Base-by-base conservation (phyloP, 2,329 filamentous ascomycete genomes). In the Fusarium marasasianum region DNA sequence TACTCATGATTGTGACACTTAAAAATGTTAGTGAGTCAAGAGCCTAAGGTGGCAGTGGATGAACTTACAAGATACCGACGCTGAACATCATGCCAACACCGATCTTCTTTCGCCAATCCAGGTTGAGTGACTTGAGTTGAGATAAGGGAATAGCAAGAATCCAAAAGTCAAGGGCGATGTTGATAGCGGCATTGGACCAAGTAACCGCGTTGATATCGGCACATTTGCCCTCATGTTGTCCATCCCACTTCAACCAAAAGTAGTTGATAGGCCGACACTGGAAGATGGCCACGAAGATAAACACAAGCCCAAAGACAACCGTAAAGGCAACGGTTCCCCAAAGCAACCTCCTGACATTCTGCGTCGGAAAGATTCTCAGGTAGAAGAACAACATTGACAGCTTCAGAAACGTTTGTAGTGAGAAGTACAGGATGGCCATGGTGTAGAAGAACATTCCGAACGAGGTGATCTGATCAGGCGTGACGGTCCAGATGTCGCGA, bases 171-270 rank as follows among this genome's bases (percentile, higher is more conserved):
- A 88, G 80, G 1, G 79, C 79, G 48, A 91, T 89, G 66, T 86
- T 87, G 59, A 88, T 83, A n/a, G 77, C 83, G 0, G 88, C 88
- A 40, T 87, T 86, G 40, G 85, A 82, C 85, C 87, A 90, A 1
- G 81, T 84, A 6, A 89, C 81, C 3, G 81, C 80, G 66, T 87
- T 88, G 68, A 87, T 79, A 63, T 88, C 81, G 29, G 87, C 76
- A 69, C 90, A 91, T 3, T 69, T 79, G 1, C 89, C 89, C 0
- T 78, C 9, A 43, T 85, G 82, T 59, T 84, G 79, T 3, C 83
- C 83, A 51, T 88, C 84, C 87, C 88, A 91, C 22, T 80, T 80
- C 0, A 79, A 81, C 90, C 90, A 91, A 76, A 86, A 87, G 65
- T 84, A 86, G 20, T 77, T 79, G 26, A 91, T 80, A 0, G 89